Evolutionary conservation across 352 stramenopile species (phyloP).

Genomic region (Aphanomyces stellatus): DNA sequence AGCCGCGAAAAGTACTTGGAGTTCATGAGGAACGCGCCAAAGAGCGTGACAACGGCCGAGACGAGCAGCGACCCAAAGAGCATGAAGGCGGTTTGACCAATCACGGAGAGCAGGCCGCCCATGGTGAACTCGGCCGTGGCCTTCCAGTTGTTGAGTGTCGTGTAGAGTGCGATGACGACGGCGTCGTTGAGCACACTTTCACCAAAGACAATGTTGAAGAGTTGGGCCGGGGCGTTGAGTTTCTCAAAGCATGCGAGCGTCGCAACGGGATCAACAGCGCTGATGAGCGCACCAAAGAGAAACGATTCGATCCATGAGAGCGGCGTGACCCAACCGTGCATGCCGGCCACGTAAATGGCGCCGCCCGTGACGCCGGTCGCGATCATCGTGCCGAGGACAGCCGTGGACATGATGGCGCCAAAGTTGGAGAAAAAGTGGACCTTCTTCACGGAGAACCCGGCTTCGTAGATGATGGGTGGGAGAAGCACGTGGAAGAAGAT

Average conservation of each 20-base stretch:
- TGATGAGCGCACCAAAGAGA: slow-evolving; percentile 89
- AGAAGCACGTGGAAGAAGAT: slow-evolving; percentile 83
- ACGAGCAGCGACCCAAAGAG: slow-evolving; percentile 70
- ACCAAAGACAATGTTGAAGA: slow-evolving; percentile 95
- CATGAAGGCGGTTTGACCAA: slow-evolving; percentile 61
- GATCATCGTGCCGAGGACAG: slow-evolving; percentile 68
- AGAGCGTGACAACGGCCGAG: slow-evolving; percentile 56
- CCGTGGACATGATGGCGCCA: slow-evolving; percentile 77
- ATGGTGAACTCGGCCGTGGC: slow-evolving; percentile 54
- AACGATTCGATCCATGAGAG: slow-evolving; percentile 88
- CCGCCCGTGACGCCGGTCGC: slow-evolving; percentile 67
- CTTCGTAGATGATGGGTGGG: slow-evolving; percentile 83
- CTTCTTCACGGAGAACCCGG: slow-evolving; percentile 78
- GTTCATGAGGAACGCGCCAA: slow-evolving; percentile 70
- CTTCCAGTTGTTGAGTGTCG: slow-evolving; percentile 86
- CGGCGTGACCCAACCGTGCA: slow-evolving; percentile 50
- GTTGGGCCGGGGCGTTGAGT: slow-evolving; percentile 66
- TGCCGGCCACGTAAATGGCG: slow-evolving; percentile 53
- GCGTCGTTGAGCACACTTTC: slow-evolving; percentile 94
- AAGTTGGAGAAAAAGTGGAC: slow-evolving; percentile 82
- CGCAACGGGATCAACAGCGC: slow-evolving; percentile 89
- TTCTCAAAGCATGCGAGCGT: slow-evolving; percentile 91
- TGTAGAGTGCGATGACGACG: slow-evolving; percentile 89
- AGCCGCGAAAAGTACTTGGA: slow-evolving; percentile 57
- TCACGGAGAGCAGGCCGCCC: slow-evolving; percentile 52